A percentile compares a stretch with the other conserved stretches of the same genome.
phyloP scores from a whole-genome alignment of 1,284 basidiomycete species.

The Pseudozyma thailandica region DNA sequence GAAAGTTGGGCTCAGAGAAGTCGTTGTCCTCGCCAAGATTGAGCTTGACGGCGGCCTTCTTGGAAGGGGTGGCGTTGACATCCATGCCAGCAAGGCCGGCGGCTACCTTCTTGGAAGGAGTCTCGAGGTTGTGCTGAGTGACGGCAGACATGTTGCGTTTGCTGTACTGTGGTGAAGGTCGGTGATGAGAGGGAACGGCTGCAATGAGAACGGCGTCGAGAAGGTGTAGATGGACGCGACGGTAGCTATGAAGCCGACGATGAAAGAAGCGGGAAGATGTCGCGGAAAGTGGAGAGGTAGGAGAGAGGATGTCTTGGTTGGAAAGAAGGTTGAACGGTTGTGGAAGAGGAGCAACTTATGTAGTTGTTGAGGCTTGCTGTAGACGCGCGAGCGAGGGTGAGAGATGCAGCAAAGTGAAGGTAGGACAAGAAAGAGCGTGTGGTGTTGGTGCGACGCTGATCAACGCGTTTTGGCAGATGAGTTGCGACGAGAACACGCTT shows the following conservation, averaged over 20 bases:
- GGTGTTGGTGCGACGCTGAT: conserved; percentile 24
- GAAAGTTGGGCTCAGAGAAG: conserved; percentile 55
- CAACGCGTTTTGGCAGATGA: conserved; percentile 19
- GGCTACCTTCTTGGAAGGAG: conserved; percentile 67
- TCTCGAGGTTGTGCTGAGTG: conserved; percentile 54
- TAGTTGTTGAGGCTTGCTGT: conserved; percentile 10
- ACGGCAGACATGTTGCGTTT: conserved; percentile 42
- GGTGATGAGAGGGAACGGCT: conserved; percentile 10
- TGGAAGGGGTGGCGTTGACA: conserved; percentile 62
- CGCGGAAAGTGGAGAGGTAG: conserved; percentile 4
- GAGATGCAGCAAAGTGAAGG: conserved; percentile 5
- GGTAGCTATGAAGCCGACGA: neutral
- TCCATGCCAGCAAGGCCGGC: conserved; percentile 62
- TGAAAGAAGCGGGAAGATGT: conserved; percentile 9
- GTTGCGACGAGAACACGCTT: neutral
- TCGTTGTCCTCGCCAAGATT: conserved; percentile 26
- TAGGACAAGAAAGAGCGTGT: conserved; percentile 31
- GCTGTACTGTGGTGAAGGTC: neutral
- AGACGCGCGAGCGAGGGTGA: conserved; percentile 15
- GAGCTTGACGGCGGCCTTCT: conserved; percentile 47
- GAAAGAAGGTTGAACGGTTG: conserved; percentile 14
- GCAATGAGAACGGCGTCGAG: conserved; percentile 7
- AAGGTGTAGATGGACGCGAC: conserved; percentile 2
- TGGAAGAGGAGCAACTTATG: conserved; percentile 33
- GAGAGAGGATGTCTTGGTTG: conserved; percentile 14